phyloP scores from a whole-genome alignment of 306 rosid species.

The Oemleria cerasiformis region DNA sequence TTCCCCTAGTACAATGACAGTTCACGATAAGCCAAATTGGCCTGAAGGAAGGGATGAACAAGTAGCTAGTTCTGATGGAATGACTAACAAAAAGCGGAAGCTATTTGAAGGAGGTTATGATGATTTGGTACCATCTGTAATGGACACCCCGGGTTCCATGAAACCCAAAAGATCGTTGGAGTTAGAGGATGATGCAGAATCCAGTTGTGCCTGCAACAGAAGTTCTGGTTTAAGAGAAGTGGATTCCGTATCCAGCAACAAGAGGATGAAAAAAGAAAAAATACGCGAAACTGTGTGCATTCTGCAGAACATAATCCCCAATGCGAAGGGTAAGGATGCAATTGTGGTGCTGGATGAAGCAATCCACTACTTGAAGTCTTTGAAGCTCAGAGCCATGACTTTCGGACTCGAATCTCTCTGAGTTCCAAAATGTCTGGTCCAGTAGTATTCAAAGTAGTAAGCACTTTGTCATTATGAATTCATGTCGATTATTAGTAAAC shows the following conservation, averaged over 20 bases:
- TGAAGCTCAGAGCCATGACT: slow-evolving; percentile 61
- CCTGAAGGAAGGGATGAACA: slow-evolving; percentile 31
- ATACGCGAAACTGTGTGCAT: slow-evolving; percentile 63
- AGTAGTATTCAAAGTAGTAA: slow-evolving; percentile 7
- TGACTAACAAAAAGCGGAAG: slow-evolving; percentile 58
- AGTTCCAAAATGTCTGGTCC: slow-evolving; percentile 18
- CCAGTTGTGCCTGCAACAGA: slow-evolving; percentile 56
- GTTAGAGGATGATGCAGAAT: slow-evolving; percentile 55
- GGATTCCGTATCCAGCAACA: slow-evolving; percentile 36
- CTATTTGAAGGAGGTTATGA: slow-evolving; percentile 33
- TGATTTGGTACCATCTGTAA: slow-evolving; percentile 27
- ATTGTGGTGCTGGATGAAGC: slow-evolving; percentile 80
- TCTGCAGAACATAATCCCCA: slow-evolving; percentile 76
- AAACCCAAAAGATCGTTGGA: slow-evolving; percentile 37
- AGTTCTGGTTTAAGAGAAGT: slow-evolving; percentile 34
- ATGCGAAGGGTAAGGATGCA: slow-evolving; percentile 64
- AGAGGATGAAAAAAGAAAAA: slow-evolving; percentile 67
- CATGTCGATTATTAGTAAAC: slow-evolving; percentile 8
- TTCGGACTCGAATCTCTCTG: slow-evolving; percentile 51
- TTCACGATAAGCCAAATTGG: slow-evolving; percentile 38
- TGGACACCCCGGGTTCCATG: slow-evolving; percentile 66
- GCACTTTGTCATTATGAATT: slow-evolving; percentile 16
- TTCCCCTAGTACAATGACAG: slow-evolving; percentile 75
- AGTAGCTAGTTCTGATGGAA: slow-evolving; percentile 65
- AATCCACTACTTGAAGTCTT: slow-evolving; percentile 62